phyloP scores from a whole-genome alignment of 2,329 filamentous ascomycete species.

The Reticulascus tulasneorum region DNA sequence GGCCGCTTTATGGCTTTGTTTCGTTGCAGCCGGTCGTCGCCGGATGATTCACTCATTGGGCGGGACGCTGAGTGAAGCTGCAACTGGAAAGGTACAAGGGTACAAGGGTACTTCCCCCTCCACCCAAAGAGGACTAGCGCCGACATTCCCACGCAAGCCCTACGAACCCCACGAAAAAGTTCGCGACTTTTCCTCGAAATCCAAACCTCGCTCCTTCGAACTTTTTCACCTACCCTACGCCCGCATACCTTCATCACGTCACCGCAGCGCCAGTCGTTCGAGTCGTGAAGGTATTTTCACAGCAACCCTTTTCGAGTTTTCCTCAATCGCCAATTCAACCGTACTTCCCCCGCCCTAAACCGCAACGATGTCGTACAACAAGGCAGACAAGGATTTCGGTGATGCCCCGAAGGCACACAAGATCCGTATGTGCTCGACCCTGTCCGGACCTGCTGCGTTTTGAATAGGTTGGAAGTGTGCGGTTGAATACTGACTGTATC shows the following conservation, averaged over 20 bases:
- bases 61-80: neutral
- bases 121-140: neutral
- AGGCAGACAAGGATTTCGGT: constrained; percentile 89
- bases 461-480: no score
- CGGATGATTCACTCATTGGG: constrained; percentile 34
- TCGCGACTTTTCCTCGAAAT: constrained; percentile 10
- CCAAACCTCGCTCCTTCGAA: constrained; percentile 1
- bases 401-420: constrained; percentile 95
- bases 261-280: constrained; percentile 69
- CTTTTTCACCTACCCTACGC: no score
- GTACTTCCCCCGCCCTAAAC: constrained; percentile 19
- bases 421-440: constrained; percentile 83
- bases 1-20: no score
- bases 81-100: neutral
- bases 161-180: constrained; percentile 16
- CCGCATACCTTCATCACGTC: constrained; percentile 68
- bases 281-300: constrained; percentile 69
- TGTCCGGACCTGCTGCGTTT: no score
- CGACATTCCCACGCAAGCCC: constrained; percentile 6
- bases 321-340: constrained; percentile 11
- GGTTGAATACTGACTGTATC: no score
- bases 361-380: constrained; percentile 84
- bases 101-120: neutral
- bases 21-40: constrained; percentile 26
- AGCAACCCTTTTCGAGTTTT: no score